phyloP scores from a whole-genome alignment of 495 filamentous ascomycete species.

The Penicillium manginii region DNA sequence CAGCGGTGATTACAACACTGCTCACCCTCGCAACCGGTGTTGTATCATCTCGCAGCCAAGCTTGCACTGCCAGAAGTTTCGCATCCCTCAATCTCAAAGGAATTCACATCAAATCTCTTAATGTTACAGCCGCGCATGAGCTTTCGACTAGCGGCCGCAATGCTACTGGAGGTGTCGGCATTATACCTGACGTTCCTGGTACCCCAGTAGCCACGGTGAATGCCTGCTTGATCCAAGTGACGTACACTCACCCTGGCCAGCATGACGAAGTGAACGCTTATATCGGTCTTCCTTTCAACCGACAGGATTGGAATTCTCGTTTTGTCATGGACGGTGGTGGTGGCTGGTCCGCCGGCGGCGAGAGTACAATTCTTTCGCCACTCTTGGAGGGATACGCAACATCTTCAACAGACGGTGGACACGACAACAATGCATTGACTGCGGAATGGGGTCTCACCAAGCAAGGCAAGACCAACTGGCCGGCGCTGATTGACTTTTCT shows the following conservation, averaged over 20 bases:
- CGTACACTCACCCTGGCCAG: constrained; percentile 47
- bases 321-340: constrained; percentile 51
- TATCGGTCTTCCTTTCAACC: constrained; percentile 41
- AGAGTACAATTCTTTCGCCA: constrained; percentile 22
- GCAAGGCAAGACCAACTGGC: constrained; percentile 46
- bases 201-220: constrained; percentile 3
- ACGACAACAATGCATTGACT: constrained; percentile 1
- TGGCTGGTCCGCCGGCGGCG: constrained; percentile 41
- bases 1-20: background rate
- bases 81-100: constrained; percentile 2
- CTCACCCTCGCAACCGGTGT: background rate
- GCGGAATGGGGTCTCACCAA: constrained; percentile 42
- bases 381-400: constrained; percentile 40
- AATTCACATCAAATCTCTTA: constrained; percentile 5
- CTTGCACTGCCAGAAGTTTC: constrained; percentile 4
- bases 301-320: constrained; percentile 42
- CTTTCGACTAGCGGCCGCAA: constrained; percentile 18
- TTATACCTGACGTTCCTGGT: constrained; percentile 8
- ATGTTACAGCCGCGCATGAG: constrained; percentile 10
- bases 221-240: constrained; percentile 48
- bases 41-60: background rate
- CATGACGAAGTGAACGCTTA: constrained; percentile 39
- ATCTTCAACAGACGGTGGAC: constrained; percentile 41
- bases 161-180: constrained; percentile 15
- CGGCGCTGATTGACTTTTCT: constrained; percentile 42